Conservation (phyloP, 2,329 filamentous ascomycete species). For the Fonsecaea multimorphosa region DNA sequence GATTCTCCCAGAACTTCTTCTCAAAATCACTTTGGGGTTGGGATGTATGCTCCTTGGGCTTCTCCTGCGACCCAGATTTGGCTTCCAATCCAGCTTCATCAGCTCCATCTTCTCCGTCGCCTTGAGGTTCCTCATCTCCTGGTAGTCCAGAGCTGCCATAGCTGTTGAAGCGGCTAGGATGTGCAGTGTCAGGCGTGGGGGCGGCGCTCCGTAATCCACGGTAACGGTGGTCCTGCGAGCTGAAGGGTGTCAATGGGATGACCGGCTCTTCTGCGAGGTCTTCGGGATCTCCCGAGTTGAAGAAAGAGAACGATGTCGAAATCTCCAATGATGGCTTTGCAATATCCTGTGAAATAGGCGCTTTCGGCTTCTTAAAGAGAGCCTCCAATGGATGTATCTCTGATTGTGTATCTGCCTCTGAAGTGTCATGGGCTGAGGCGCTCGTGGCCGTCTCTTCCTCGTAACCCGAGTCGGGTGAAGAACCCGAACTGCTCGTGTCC, state of each 20-base stretch:
- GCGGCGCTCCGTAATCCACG: constrained; percentile 77
- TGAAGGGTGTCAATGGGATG: constrained; percentile 79
- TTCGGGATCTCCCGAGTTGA: constrained; percentile 62
- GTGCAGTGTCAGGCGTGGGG: constrained; percentile 91
- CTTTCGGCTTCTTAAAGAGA: constrained; percentile 77
- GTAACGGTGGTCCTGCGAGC: constrained; percentile 75
- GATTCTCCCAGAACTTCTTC: constrained; percentile 66
- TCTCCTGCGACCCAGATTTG: not conserved
- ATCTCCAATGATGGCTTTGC: constrained; percentile 48
- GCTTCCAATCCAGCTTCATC: constrained; percentile 24
- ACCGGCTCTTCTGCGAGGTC: constrained; percentile 49
- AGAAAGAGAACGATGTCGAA: constrained; percentile 78
- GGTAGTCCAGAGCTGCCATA: constrained; percentile 33
- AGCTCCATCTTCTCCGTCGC: constrained; percentile 36
- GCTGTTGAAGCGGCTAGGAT: constrained; percentile 58
- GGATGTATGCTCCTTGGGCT: constrained; percentile 14
- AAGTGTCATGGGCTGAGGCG: constrained; percentile 27
- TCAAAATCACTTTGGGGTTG: constrained; percentile 61
- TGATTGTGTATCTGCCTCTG: constrained; percentile 53
- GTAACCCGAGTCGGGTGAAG: constrained; percentile 34
- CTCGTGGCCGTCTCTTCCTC: constrained; percentile 28
- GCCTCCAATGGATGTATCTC: constrained; percentile 86
- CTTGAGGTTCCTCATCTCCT: constrained; percentile 39
- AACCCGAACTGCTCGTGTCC: constrained; percentile 40
- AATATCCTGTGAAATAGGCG: constrained; percentile 45